Percentiles rank a stretch among this genome's conserved stretches.
These are phyloP conservation scores for Exserohilum rostratum DNA, from an alignment of 2,329 filamentous ascomycete species.

Conservation along the genomic window DNA sequence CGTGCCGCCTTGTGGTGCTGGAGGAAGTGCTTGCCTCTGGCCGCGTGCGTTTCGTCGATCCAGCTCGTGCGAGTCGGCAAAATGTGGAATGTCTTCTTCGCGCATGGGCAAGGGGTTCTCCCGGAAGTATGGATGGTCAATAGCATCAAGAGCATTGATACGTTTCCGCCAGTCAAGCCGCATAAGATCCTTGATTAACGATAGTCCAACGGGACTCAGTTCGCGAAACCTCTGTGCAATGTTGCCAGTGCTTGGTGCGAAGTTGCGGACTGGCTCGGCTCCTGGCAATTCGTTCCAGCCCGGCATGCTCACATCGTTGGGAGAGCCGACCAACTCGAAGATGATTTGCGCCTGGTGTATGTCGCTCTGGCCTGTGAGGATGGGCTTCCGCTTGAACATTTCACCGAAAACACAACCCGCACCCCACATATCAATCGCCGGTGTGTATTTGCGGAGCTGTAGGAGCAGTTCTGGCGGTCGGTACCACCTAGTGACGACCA, in stretches of 20 bases:
- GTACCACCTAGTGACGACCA: conserved; percentile 98
- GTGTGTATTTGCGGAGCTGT: conserved; percentile 89
- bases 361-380: conserved; percentile 88
- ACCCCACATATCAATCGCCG: conserved; percentile 97
- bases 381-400: conserved; percentile 94
- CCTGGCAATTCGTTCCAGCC: conserved; percentile 85
- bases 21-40: conserved; percentile 81
- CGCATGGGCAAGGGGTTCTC: conserved; percentile 77
- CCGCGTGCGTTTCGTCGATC: conserved; percentile 90
- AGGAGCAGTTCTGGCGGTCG: conserved; percentile 90
- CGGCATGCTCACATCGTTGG: conserved; percentile 90
- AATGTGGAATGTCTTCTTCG: conserved; percentile 85
- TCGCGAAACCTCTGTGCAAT: conserved; percentile 77
- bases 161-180: conserved; percentile 87
- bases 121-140: conserved; percentile 91
- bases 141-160: conserved; percentile 90
- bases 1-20: conserved; percentile 88
- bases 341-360: conserved; percentile 90
- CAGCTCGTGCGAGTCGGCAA: conserved; percentile 96
- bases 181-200: conserved; percentile 80
- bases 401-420: conserved; percentile 99
- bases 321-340: conserved; percentile 88
- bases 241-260: conserved; percentile 65
- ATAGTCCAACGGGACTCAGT: conserved; percentile 74
- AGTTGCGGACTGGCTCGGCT: conserved; percentile 73